Conservation (phyloP, 768 basidiomycete species). For the Psilocybe subaeruginosa region DNA sequence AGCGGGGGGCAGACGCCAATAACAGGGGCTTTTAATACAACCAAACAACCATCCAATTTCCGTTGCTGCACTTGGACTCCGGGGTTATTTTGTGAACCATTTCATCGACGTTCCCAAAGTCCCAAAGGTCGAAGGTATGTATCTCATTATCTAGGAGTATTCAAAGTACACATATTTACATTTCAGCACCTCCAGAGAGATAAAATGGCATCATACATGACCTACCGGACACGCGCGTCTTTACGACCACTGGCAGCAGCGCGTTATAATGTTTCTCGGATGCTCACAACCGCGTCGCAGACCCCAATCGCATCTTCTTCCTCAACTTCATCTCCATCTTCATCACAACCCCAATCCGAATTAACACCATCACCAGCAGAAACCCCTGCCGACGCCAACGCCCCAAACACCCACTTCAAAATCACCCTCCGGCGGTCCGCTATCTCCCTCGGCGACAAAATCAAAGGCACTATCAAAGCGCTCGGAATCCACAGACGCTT, state of each 20-base stretch:
- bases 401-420: constrained; percentile 76
- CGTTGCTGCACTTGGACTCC: too few relatives aligned
- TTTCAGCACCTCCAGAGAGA: not conserved
- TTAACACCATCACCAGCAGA: not conserved
- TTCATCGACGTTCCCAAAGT: too few relatives aligned
- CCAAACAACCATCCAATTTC: too few relatives aligned
- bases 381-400: not conserved
- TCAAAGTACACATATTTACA: not conserved
- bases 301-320: constrained; percentile 10
- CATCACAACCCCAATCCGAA: not conserved
- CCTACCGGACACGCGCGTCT: constrained; percentile 17
- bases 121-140: not conserved
- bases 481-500: constrained; percentile 83
- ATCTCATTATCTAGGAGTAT: not conserved
- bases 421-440: constrained; percentile 88
- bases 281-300: constrained; percentile 15
- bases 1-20: too few relatives aligned
- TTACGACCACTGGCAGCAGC: constrained; percentile 8
- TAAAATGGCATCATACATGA: constrained; percentile 3
- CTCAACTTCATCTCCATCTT: not conserved
- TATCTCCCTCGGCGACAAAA: constrained; percentile 76
- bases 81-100: too few relatives aligned
- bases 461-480: constrained; percentile 75
- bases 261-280: constrained; percentile 12
- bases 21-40: too few relatives aligned